Evolutionary conservation across 2,329 filamentous ascomycete species (phyloP).

Genomic region (Thielaviopsis punctulata): DNA sequence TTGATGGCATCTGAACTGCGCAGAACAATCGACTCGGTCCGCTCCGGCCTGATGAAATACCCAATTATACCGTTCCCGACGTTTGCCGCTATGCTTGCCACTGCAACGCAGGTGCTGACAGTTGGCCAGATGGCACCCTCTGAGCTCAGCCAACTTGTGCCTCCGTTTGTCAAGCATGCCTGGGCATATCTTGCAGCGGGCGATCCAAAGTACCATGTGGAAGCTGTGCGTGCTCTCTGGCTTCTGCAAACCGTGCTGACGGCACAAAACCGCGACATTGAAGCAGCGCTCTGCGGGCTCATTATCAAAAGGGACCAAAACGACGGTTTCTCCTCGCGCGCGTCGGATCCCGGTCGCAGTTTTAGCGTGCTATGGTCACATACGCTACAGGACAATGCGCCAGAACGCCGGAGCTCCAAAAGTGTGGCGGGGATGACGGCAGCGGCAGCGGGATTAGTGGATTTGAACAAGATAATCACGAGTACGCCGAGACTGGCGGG

Average conservation of each 20-base stretch:
- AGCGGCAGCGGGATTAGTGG: constrained; percentile 1
- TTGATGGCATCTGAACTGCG: neutral
- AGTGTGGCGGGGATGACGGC: constrained; percentile 13
- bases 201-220: constrained; percentile 84
- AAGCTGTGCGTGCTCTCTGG: constrained; percentile 76
- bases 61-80: constrained; percentile 34
- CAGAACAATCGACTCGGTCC: constrained; percentile 17
- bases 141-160: constrained; percentile 44
- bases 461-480: constrained; percentile 14
- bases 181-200: constrained; percentile 72
- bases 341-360: constrained; percentile 46
- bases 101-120: constrained; percentile 14
- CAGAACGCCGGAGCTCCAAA: constrained; percentile 34
- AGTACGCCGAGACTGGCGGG: constrained; percentile 31
- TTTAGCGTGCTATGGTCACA: constrained; percentile 76
- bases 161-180: constrained; percentile 50
- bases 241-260: constrained; percentile 61
- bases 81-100: constrained; percentile 39
- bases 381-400: constrained; percentile 42
- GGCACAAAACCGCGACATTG: constrained; percentile 52
- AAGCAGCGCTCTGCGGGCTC: constrained; percentile 56
- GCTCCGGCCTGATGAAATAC: constrained; percentile 27
- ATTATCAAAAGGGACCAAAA: constrained; percentile 39
- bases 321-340: constrained; percentile 29
- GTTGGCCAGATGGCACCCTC: neutral